A percentile compares a stretch with the other conserved stretches of the same genome.
Evolutionary conservation across 768 basidiomycete species (phyloP).

Genomic region (Suillus bovinus): DNA sequence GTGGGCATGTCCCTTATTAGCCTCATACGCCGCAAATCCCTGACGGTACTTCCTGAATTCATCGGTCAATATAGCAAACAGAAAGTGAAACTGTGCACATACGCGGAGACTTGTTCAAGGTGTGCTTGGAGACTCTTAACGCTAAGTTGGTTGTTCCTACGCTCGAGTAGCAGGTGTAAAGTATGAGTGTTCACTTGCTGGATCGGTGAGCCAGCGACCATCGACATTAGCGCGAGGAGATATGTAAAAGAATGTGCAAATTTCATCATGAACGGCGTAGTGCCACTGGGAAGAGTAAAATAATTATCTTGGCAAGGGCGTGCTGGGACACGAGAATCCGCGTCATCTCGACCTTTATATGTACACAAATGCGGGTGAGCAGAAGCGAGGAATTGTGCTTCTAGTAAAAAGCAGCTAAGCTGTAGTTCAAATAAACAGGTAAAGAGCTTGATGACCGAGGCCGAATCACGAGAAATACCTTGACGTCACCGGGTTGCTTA

Average conservation of each 20-base stretch:
- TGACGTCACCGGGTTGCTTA: neutral
- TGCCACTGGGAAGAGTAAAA: neutral
- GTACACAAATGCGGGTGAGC: neutral
- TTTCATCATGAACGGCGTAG: constrained; percentile 20
- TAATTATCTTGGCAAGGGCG: neutral
- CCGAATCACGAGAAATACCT: neutral
- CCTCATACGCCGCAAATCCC: constrained; percentile 44
- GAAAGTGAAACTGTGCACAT: neutral
- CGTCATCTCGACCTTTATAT: neutral
- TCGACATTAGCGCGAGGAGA: constrained; percentile 18
- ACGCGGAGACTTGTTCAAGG: constrained; percentile 21
- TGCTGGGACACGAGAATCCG: neutral
- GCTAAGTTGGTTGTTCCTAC: constrained; percentile 14
- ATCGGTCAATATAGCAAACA: neutral
- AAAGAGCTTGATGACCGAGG: neutral
- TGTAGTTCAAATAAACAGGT: no score
- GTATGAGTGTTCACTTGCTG: constrained; percentile 7
- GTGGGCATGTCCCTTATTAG: constrained; percentile 45
- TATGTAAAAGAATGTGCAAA: constrained; percentile 11
- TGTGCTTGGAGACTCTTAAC: constrained; percentile 14
- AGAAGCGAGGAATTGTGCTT: neutral
- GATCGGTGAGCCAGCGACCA: constrained; percentile 14
- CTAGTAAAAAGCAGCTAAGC: neutral
- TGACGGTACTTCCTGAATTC: constrained; percentile 41
- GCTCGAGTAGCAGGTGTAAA: constrained; percentile 24